Conservation (phyloP, 2,329 filamentous ascomycete genomes). For the Penicillium fuscoglaucum region DNA sequence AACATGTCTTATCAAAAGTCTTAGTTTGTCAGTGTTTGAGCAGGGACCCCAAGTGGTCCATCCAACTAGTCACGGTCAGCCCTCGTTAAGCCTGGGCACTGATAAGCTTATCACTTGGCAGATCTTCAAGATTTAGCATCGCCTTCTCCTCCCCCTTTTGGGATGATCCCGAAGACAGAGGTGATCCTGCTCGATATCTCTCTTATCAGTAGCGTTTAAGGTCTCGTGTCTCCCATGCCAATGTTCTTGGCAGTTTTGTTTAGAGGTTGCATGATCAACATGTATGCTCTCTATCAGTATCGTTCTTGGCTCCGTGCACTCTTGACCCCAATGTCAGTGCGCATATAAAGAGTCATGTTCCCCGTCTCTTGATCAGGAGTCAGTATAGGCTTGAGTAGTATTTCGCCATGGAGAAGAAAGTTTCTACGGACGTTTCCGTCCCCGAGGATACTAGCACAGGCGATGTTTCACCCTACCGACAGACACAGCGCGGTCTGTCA, state of each 20-base stretch:
- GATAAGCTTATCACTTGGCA: slow-evolving; percentile 24
- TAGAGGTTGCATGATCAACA: not conserved
- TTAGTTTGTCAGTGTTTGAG: not conserved
- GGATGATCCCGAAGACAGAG: not conserved
- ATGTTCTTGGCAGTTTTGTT: not conserved
- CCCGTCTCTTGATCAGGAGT: slow-evolving; percentile 6
- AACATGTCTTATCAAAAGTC: slow-evolving; percentile 2
- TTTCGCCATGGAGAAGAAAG: slow-evolving; percentile 22
- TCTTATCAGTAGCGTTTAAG: slow-evolving; percentile 2
- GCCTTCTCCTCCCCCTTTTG: slow-evolving; percentile 23
- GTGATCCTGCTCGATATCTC: not conserved
- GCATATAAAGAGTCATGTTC: slow-evolving; percentile 15
- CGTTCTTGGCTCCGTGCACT: slow-evolving; percentile 11
- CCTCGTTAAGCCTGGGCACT: not conserved
- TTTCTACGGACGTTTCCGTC: slow-evolving; percentile 14
- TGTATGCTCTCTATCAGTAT: slow-evolving; percentile 10
- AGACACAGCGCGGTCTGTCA: slow-evolving; percentile 38
- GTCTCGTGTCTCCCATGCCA: not conserved
- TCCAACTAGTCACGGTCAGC: not conserved
- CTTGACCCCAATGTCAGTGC: slow-evolving; percentile 11
- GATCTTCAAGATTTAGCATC: slow-evolving; percentile 8
- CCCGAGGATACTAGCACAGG: slow-evolving; percentile 18
- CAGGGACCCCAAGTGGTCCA: not conserved
- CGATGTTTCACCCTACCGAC: slow-evolving; percentile 14
- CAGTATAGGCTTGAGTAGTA: not conserved